These are phyloP conservation scores for Trichosporon sp. DNA, from an alignment of 1,284 basidiomycete genomes.

Conservation along the genomic window DNA sequence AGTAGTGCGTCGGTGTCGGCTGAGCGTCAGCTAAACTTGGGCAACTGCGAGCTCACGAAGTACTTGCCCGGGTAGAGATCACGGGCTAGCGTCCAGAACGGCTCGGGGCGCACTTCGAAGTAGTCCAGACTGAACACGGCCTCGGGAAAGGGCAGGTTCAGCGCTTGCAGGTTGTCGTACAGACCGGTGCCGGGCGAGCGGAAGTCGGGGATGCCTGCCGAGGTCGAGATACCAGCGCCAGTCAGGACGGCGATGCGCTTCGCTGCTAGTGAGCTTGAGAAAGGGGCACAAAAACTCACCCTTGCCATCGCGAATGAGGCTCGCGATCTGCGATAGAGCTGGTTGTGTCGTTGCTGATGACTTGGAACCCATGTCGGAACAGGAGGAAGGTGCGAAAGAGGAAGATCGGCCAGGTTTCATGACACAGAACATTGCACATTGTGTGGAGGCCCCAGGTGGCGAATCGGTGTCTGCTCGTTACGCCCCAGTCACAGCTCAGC, in stretches of 20 bases:
- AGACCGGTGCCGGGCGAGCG: constrained; percentile 61
- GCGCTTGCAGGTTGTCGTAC: constrained; percentile 61
- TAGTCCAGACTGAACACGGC: constrained; percentile 62
- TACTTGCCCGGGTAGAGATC: constrained; percentile 73
- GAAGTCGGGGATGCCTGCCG: constrained; percentile 59
- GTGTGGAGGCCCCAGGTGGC: not conserved
- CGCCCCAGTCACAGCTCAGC: not conserved
- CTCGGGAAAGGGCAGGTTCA: constrained; percentile 62
- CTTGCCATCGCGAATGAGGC: constrained; percentile 11
- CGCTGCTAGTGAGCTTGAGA: not conserved
- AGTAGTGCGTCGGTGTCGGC: constrained; percentile 88
- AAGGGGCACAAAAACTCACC: not conserved
- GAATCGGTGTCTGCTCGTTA: not conserved
- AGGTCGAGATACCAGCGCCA: constrained; percentile 61
- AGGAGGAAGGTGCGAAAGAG: not conserved
- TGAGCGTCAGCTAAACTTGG: constrained; percentile 61
- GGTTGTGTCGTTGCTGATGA: constrained; percentile 1
- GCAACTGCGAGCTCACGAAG: constrained; percentile 36
- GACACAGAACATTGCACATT: not conserved
- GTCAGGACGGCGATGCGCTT: constrained; percentile 58
- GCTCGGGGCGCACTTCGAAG: constrained; percentile 54
- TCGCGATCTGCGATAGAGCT: not conserved
- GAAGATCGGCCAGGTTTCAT: not conserved
- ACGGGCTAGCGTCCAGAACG: constrained; percentile 82
- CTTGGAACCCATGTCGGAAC: constrained; percentile 10